These are phyloP conservation scores for Phanerodontia chrysosporium DNA, from an alignment of 768 basidiomycete genomes.

Conservation along the genomic window DNA sequence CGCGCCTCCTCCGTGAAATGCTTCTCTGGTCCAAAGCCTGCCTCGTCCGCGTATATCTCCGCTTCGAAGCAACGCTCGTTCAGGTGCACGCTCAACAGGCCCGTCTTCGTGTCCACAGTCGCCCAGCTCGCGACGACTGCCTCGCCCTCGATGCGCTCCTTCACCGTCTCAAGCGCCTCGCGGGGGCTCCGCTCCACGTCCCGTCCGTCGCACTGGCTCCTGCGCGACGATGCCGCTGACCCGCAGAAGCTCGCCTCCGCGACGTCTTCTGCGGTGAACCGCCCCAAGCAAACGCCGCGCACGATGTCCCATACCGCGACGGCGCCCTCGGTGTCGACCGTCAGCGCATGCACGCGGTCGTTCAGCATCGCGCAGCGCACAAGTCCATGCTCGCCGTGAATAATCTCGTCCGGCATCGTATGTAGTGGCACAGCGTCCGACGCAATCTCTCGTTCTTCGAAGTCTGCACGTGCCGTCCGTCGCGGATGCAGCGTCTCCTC, in stretches of 20 bases:
- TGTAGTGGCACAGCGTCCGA: slow-evolving; percentile 63
- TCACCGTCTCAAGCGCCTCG: slow-evolving; percentile 83
- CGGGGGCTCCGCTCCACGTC: slow-evolving; percentile 60
- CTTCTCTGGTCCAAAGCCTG: slow-evolving; percentile 60
- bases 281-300: slow-evolving; percentile 68
- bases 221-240: slow-evolving; percentile 16
- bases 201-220: slow-evolving; percentile 28
- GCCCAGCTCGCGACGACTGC: slow-evolving; percentile 85
- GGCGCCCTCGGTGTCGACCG: slow-evolving; percentile 83
- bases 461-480: slow-evolving; percentile 43
- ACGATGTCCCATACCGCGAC: slow-evolving; percentile 94
- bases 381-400: slow-evolving; percentile 75
- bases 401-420: slow-evolving; percentile 59
- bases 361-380: slow-evolving; percentile 80
- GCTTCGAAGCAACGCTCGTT: slow-evolving; percentile 89
- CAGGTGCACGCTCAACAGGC: slow-evolving; percentile 82
- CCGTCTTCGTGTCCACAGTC: slow-evolving; percentile 83
- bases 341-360: slow-evolving; percentile 85
- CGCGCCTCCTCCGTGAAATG: slow-evolving; percentile 75
- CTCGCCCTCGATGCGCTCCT: slow-evolving; percentile 93
- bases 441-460: slow-evolving; percentile 75
- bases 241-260: slow-evolving; percentile 49
- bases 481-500: slow-evolving; percentile 32
- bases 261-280: slow-evolving; percentile 64
- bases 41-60: slow-evolving; percentile 92